These are phyloP conservation scores for Quercus mongolica DNA, from an alignment of 306 rosid species.

Conservation along the genomic window DNA sequence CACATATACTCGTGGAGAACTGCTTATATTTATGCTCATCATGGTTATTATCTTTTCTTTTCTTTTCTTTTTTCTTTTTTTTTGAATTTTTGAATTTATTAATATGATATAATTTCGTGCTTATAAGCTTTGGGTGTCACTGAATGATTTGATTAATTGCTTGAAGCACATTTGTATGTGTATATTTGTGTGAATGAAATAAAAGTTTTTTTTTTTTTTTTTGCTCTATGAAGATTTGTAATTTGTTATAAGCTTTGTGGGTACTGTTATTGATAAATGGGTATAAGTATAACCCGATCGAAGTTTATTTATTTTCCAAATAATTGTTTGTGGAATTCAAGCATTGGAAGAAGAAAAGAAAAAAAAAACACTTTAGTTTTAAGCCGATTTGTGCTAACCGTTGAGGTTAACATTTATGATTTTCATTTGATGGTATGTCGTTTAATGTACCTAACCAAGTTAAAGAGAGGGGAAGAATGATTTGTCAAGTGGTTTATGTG, in stretches of 20 bases:
- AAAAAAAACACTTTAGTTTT: no score
- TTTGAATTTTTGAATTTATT: neutral
- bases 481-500: neutral
- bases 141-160: neutral
- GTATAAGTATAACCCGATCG: neutral
- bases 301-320: neutral
- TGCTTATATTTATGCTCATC: slow-evolving; percentile 92
- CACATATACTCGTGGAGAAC: slow-evolving; percentile 90
- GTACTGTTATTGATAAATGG: neutral
- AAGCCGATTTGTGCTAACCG: no score
- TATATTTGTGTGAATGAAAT: neutral
- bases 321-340: neutral
- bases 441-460: neutral
- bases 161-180: neutral
- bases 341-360: neutral
- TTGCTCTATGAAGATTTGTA: neutral
- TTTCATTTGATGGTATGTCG: neutral
- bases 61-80: neutral
- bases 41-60: slow-evolving; percentile 39
- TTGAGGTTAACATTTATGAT: neutral
- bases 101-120: neutral
- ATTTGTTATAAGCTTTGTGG: neutral
- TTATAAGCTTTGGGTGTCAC: neutral
- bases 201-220: neutral
- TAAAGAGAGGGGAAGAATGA: neutral